Conservation (phyloP, 345 rosid genomes). For the Brassica nigra region DNA sequence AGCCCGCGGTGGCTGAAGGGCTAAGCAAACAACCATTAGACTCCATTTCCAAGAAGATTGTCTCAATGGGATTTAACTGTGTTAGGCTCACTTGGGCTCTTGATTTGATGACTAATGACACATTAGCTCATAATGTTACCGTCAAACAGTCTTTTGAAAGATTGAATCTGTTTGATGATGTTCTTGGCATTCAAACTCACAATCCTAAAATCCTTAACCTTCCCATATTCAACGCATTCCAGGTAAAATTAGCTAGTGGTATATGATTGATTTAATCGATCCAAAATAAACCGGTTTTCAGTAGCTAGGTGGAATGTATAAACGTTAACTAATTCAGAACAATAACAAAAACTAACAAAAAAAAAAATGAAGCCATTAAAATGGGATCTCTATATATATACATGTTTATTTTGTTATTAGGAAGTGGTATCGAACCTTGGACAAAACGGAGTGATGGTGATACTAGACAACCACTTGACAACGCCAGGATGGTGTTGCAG, state of each 20-base stretch:
- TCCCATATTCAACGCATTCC: constrained; percentile 62
- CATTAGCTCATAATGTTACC: constrained; percentile 50
- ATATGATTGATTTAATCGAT: neutral
- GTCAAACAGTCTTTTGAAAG: constrained; percentile 60
- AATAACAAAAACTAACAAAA: too few species aligned
- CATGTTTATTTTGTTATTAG: too few species aligned
- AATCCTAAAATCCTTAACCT: constrained; percentile 73
- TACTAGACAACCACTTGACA: constrained; percentile 80
- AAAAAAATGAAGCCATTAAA: too few species aligned
- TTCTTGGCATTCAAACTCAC: constrained; percentile 62
- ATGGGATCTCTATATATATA: too few species aligned
- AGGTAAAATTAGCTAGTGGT: constrained; percentile 44
- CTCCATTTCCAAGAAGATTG: constrained; percentile 41
- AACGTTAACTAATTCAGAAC: too few species aligned
- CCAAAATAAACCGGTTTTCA: neutral
- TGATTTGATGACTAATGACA: constrained; percentile 55
- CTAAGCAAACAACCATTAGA: constrained; percentile 65
- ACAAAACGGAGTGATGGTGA: constrained; percentile 67
- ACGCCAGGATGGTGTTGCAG: constrained; percentile 91
- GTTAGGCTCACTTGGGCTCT: constrained; percentile 75
- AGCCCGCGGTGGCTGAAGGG: constrained; percentile 67
- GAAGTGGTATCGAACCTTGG: constrained; percentile 72
- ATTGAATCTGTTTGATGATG: constrained; percentile 58
- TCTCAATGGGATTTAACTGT: constrained; percentile 61
- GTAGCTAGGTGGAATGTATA: too few species aligned